phyloP scores from a whole-genome alignment of 129 eudicot species.

The Pittosporum tobira region DNA sequence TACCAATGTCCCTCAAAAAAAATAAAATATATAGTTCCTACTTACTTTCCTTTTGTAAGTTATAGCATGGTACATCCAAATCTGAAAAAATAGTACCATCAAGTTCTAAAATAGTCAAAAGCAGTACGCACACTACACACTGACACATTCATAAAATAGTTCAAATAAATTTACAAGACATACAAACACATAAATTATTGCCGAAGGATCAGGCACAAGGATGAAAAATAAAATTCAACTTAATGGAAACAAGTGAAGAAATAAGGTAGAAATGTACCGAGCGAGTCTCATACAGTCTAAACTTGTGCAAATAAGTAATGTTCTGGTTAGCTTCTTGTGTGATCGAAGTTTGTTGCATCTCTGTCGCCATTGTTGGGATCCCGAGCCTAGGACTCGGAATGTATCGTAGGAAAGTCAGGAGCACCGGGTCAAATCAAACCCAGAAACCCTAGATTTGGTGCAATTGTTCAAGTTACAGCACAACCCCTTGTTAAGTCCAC shows the following conservation, averaged over 20 bases:
- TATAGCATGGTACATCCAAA: too few relatives aligned
- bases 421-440: not conserved
- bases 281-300: conserved; percentile 88
- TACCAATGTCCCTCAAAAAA: too few relatives aligned
- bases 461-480: not conserved
- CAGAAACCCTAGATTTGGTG: not conserved
- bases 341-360: conserved; percentile 22
- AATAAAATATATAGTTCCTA: too few relatives aligned
- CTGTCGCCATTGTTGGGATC: conserved; percentile 35
- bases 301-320: conserved; percentile 51
- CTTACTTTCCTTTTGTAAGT: too few relatives aligned
- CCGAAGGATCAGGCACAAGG: too few relatives aligned
- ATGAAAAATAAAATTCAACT: not conserved
- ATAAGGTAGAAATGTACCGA: conserved; percentile 40
- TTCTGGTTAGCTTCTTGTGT: conserved; percentile 16
- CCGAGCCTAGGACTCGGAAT: conserved; percentile 29
- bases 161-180: too few relatives aligned
- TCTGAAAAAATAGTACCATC: too few relatives aligned
- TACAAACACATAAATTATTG: too few relatives aligned
- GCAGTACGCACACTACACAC: too few relatives aligned
- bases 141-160: too few relatives aligned
- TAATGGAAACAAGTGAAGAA: not conserved
- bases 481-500: not conserved
- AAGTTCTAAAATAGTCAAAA: too few relatives aligned
- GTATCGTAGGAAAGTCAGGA: not conserved